A percentile compares a stretch with the other conserved stretches of the same genome.
Conservation (phyloP, 73 alveolate species). For the Tetrahymena borealis region DNA sequence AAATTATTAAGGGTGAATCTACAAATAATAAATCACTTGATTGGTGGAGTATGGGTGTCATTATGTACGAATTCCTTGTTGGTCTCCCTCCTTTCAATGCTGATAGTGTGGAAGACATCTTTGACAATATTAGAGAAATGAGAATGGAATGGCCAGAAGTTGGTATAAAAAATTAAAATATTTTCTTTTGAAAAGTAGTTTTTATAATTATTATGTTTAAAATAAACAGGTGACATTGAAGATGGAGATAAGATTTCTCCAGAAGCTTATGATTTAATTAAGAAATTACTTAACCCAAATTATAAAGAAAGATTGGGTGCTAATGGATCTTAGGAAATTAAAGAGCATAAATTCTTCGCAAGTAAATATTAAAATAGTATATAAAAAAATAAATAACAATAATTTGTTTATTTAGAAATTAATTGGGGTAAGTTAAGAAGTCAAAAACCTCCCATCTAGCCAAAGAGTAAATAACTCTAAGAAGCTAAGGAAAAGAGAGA, state of each 20-base stretch:
- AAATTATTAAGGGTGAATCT: conserved; percentile 45
- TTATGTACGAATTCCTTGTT: conserved; percentile 61
- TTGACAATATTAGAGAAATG: conserved; percentile 52
- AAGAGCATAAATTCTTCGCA: conserved; percentile 75
- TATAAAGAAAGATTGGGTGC: conserved; percentile 77
- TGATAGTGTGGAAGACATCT: conserved; percentile 48
- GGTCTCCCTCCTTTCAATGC: conserved; percentile 62
- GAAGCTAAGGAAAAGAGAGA: conserved; percentile 30
- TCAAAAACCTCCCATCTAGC: conserved; percentile 14
- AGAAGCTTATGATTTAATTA: conserved; percentile 77
- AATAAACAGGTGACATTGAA: not conserved
- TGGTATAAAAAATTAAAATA: conserved; percentile 14
- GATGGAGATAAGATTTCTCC: conserved; percentile 75
- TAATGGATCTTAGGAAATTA: conserved; percentile 76
- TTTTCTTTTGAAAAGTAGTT: conserved; percentile 4
- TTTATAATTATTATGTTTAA: not conserved
- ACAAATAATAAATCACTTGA: conserved; percentile 8
- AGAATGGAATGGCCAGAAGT: conserved; percentile 48
- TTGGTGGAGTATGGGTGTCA: conserved; percentile 59
- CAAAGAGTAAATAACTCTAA: conserved; percentile 7
- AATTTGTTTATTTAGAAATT: not conserved
- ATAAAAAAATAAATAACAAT: not conserved
- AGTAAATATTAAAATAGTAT: conserved; percentile 69
- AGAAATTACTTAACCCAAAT: conserved; percentile 62
- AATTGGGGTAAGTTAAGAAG: not conserved